Base-by-base conservation (phyloP, 257 asterid genomes). In the Nicotiana obtusifolia region DNA sequence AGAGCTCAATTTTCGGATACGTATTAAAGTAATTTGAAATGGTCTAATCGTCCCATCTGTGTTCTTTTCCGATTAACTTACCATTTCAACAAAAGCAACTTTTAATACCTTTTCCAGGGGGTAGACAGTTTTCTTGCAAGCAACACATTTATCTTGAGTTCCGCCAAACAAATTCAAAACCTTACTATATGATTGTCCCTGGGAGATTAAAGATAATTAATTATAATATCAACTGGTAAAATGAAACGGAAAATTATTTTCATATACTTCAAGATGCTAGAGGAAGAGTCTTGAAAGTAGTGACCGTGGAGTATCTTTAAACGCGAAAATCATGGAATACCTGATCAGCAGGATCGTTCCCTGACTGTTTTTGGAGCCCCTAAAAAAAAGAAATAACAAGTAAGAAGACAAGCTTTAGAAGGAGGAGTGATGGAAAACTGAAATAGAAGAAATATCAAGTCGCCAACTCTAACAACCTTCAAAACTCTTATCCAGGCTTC, bases 401-500 rank as follows among this genome's bases (percentile, higher is more conserved):
- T 69, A 65, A 6, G 16, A 1, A 6, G 35, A 68, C 52, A 24
- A 73, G 60, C 37, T 22, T 73, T 73, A 47, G 59, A 13, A 6
- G 22, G 57, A 7, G 1, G 5, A 44, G 60, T 16, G 37, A 22
- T 14, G 35, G 14, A 35, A 59, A 35, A 30, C 54, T 52, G 71
- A 54, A 54, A 31, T 15, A 8, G 76, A 83, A 64, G 59, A 16
- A 33, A 82, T 1, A 22, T 47, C 6, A 49, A 60, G 20, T 54
- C 19, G 28, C 62, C 52, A 56, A 73, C n/a, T 44, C 49, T 7
- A 35, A 67, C 7, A 52, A 94, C 97, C 95, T 91, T 94, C 97
- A 49, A 94, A 94, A 82, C 97, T 93, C 88, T 90, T 94, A 17
- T 93, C 88, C 89, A 94, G 84, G 91, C 98, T 92, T 80, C 98